Conservation (phyloP, 345 rosid species). For the Crucihimalaya himalaica region DNA sequence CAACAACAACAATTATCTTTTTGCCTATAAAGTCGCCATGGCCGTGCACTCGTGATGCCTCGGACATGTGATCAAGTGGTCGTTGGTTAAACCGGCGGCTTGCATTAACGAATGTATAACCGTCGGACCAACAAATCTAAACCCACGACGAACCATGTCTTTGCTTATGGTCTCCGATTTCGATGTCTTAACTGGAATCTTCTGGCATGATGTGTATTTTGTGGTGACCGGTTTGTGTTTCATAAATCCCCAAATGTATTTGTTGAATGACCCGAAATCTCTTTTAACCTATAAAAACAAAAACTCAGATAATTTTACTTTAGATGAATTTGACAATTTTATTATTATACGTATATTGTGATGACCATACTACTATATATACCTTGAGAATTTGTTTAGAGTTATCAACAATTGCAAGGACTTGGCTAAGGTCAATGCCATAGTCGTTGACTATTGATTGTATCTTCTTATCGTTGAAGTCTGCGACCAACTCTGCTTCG, state of each 20-base stretch:
- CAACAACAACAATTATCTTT: slow-evolving; percentile 1
- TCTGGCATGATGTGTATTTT: slow-evolving; percentile 54
- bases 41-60: slow-evolving; percentile 52
- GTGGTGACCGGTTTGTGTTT: slow-evolving; percentile 48
- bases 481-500: slow-evolving; percentile 56
- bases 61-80: slow-evolving; percentile 66
- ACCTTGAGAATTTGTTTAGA: slow-evolving; percentile 57
- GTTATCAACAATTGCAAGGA: slow-evolving; percentile 59
- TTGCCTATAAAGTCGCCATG: slow-evolving; percentile 37
- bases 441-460: slow-evolving; percentile 47
- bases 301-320: neutral
- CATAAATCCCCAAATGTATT: slow-evolving; percentile 65
- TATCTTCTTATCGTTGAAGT: slow-evolving; percentile 53
- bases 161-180: slow-evolving; percentile 70
- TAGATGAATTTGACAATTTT: neutral
- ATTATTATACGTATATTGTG: neutral
- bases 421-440: slow-evolving; percentile 55
- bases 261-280: slow-evolving; percentile 57
- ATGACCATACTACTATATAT: neutral
- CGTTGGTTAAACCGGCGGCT: slow-evolving; percentile 66
- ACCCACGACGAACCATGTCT: slow-evolving; percentile 68
- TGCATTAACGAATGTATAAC: slow-evolving; percentile 69
- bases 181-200: slow-evolving; percentile 67
- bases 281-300: slow-evolving; percentile 47
- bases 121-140: slow-evolving; percentile 66